Percentiles rank a stretch among this genome's conserved stretches.
phyloP scores from a whole-genome alignment of 305 asterid species.

The Fraxinus velutina region DNA sequence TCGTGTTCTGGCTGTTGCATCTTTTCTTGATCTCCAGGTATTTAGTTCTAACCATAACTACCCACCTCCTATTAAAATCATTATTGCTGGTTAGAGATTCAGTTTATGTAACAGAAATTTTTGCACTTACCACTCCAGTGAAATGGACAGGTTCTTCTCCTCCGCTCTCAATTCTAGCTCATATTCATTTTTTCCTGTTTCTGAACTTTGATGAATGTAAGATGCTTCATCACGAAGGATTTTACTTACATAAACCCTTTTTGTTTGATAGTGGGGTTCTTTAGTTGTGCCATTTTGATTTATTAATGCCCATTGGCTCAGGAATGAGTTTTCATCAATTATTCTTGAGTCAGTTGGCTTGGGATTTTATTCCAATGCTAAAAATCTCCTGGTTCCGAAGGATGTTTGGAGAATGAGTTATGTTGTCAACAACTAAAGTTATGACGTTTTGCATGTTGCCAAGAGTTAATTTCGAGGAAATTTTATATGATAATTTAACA shows the following conservation, averaged over 20 bases:
- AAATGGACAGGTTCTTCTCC: not conserved
- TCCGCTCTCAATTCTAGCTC: not conserved
- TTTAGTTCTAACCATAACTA: not conserved
- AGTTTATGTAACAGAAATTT: not conserved
- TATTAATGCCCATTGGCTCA: not conserved
- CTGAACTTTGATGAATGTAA: not conserved
- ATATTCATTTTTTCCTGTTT: not conserved
- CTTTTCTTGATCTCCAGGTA: constrained; percentile 94
- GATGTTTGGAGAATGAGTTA: not conserved
- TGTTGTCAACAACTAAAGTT: not conserved
- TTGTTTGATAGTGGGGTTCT: not conserved
- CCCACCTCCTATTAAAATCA: not conserved
- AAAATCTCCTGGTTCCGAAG: not conserved
- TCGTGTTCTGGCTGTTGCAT: constrained; percentile 92
- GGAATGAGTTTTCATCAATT: not conserved
- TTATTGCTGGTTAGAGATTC: constrained; percentile 5
- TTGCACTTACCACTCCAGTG: not conserved
- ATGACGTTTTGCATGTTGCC: not conserved
- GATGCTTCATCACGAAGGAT: not conserved
- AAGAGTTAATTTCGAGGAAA: not conserved
- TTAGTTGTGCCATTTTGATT: not conserved
- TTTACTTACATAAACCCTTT: not conserved
- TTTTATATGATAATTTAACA: not conserved
- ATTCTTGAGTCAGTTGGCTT: not conserved
- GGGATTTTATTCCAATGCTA: not conserved